Base-by-base conservation (phyloP, 805 yeast species). In the Dipodascus geniculatus region DNA sequence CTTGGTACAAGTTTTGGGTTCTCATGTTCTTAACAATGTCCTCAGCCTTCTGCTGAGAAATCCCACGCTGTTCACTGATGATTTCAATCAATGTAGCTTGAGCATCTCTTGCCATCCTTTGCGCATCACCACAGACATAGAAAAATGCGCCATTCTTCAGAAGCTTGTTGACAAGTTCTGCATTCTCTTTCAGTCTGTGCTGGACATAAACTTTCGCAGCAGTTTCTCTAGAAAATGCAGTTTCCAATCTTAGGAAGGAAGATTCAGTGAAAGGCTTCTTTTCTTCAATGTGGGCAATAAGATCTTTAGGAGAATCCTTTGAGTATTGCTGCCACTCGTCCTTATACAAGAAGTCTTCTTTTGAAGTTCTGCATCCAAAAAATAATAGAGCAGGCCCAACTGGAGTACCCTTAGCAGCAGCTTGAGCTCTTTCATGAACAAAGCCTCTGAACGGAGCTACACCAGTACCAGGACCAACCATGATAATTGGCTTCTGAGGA, bases 381-480 rank as follows among this genome's bases (percentile, higher is more conserved):
- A 90, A 93, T 57, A 91, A 74, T 28, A 88, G 52, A 51, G 83
- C 78, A 59, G 83, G 79, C 54, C 97, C 98, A 49, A 87, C 71
- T 9, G 74, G 78, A 53, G 68, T 68, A 54, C 69, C 80, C 59
- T 75, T 74, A 55, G 73, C 74, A 11, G 71, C 71, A 64, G 74
- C 78, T 42, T 71, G 67, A n/a, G 82, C 85, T 63, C 90, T 83
- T 67, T 91, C 99, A 72, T 95, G 82, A 38, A 91, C 70, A 61
- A 91, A 91, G 2, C 96, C 99, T 73, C 99, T 83, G 75, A 93
- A 87, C 57, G 99, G 99, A 8, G 99, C 98, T 51, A 91, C 91
- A 68, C 99, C 99, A 2, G 99, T 93, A 59, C 99, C 99, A 49
- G 99, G 98, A 24, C 99, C 99, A 64, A 91, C 78, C 85, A 90